Base-by-base conservation (phyloP, 2,329 filamentous ascomycete species). In the Neophaeococcomyces mojaviensis region DNA sequence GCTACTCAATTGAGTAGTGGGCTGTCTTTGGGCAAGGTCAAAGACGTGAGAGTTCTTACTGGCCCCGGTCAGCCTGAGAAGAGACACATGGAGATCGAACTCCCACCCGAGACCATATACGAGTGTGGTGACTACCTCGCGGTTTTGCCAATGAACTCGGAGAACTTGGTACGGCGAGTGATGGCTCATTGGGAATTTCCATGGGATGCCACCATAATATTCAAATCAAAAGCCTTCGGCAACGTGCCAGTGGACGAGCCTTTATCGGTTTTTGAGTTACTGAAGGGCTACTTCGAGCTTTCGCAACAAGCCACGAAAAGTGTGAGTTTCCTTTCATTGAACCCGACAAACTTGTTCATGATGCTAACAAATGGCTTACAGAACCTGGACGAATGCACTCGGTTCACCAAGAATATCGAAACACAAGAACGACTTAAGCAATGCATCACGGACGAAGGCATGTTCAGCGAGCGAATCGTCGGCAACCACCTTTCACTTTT, bases 221-320 rank as follows among this genome's bases (percentile, higher is more conserved):
- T 87, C 39, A 70, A 73, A 12, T 64, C 70, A 5, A 62, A 66
- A 1, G 70, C 68, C 20, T 76, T 72, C 0, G 67, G 68, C 0
- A 66, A 66, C 0, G 68, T 80, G 0, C 52, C 52, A 0, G 24
- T 30, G 5, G 67, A 71, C 34, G 64, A 66, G 1, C 74, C 78
- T 0, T 68, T 86, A 2, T 76, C 81, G 0, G 81, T 79, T 0
- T 70, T 71, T n/a, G 78, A 82, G 49, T 67, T 88, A 0, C 70
- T 89, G 4, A 73, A 77, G 2, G 79, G 79, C 1, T 87, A 86
- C 50, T 78, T 88, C 2, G 86, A 89, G 63, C 70, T 89, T 1
- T 75, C 76, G 2, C 83, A 86, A 55, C 84, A 83, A 0, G 83
- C 81, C 2, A 87, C 82, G 4, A 84, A 80, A 63, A 77, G 81